These are phyloP conservation scores for Fusarium cicatricum DNA, from an alignment of 2,329 filamentous ascomycete species.

Conservation along the genomic window DNA sequence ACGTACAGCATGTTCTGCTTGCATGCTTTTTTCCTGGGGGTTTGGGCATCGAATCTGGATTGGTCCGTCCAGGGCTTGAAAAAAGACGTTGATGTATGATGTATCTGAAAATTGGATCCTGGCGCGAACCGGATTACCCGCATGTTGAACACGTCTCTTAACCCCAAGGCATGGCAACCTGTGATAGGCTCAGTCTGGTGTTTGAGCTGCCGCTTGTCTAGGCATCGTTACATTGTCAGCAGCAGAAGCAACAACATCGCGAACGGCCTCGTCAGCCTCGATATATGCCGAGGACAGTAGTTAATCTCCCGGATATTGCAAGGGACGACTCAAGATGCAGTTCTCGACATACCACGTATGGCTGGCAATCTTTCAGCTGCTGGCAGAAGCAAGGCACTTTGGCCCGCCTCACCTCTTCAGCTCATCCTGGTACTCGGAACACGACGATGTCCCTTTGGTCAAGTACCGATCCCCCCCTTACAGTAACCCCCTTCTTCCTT, in stretches of 20 bases:
- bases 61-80: not conserved
- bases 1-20: constrained; percentile 13
- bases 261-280: not conserved
- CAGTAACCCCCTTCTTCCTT: too few relatives aligned
- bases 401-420: not conserved
- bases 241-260: constrained; percentile 21
- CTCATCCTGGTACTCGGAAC: not conserved
- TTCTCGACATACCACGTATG: not conserved
- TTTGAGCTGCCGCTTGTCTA: constrained; percentile 6
- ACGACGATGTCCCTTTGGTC: not conserved
- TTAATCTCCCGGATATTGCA: constrained; percentile 1
- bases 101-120: constrained; percentile 1
- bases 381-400: not conserved
- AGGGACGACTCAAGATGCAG: constrained; percentile 1
- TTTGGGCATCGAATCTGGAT: constrained; percentile 8
- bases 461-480: not conserved
- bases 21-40: not conserved
- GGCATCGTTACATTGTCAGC: not conserved
- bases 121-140: constrained; percentile 36
- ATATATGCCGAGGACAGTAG: not conserved
- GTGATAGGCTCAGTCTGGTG: constrained; percentile 19
- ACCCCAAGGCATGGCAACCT: constrained; percentile 5
- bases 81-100: not conserved
- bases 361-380: not conserved
- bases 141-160: constrained; percentile 20